Evolutionary conservation across 2,329 filamentous ascomycete genomes (phyloP).

Genomic region (Alternaria consortialis): DNA sequence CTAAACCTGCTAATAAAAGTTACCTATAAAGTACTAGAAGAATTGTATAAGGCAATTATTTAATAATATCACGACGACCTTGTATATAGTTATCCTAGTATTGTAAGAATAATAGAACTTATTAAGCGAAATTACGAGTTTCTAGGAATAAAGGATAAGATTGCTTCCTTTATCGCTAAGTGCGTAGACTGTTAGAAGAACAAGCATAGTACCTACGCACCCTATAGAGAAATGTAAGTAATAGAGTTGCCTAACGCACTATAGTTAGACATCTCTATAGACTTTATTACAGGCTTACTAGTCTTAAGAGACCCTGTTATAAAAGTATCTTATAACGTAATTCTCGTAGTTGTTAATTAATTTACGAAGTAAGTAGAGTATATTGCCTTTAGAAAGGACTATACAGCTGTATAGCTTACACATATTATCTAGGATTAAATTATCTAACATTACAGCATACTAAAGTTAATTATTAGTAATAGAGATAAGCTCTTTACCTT

Average conservation of each 20-base stretch:
- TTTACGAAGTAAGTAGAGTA: conserved; percentile 2
- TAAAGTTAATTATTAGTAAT: conserved; percentile 8
- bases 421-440: not conserved
- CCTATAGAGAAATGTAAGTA: conserved; percentile 13
- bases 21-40: not conserved
- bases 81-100: not conserved
- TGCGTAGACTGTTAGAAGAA: conserved; percentile 13
- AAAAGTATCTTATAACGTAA: not conserved
- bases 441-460: not conserved
- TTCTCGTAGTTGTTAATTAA: conserved; percentile 5
- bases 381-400: not conserved
- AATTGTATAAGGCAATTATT: not conserved
- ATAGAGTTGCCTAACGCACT: conserved; percentile 8
- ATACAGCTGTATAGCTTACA: not conserved
- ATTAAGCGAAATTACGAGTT: conserved; percentile 12
- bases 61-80: not conserved
- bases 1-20: no score
- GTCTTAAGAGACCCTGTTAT: not conserved
- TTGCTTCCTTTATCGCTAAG: conserved; percentile 5
- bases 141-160: conserved; percentile 3
- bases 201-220: conserved; percentile 9
- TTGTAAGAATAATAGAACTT: not conserved
- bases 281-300: conserved; percentile 13
- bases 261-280: conserved; percentile 16
- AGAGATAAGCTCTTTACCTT: conserved; percentile 11